Evolutionary conservation across 1,139 yeast genomes (phyloP).

Genomic region (Tardiomyces depauwii): DNA sequence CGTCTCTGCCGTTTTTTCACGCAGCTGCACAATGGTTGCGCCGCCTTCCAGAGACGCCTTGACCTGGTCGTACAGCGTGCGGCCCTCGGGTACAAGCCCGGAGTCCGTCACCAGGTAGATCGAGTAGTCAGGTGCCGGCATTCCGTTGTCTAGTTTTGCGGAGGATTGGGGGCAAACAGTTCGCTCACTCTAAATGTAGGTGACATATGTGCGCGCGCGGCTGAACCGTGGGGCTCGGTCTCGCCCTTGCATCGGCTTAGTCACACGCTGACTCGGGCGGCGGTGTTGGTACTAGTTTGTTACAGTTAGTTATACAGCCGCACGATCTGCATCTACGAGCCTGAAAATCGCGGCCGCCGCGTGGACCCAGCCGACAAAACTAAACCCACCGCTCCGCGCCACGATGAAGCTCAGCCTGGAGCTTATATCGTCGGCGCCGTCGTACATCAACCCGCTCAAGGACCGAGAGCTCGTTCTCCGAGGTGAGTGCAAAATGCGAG

Average conservation of each 20-base stretch:
- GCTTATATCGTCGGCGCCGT: slow-evolving; percentile 37
- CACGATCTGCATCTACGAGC: no score
- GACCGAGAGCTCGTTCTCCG: slow-evolving; percentile 33
- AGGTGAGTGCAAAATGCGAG: no score
- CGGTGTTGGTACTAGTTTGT: no score
- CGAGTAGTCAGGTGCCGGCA: slow-evolving; percentile 42
- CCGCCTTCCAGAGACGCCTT: slow-evolving; percentile 56
- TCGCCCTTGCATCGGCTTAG: no score
- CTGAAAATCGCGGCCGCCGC: no score
- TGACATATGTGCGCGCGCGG: no score
- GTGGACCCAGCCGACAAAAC: no score
- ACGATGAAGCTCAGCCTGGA: slow-evolving; percentile 45
- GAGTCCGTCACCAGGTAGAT: slow-evolving; percentile 78
- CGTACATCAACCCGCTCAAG: slow-evolving; percentile 35
- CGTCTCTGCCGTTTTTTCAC: slow-evolving; percentile 71
- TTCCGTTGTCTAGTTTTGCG: neutral
- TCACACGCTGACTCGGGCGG: no score
- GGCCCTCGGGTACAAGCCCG: slow-evolving; percentile 55
- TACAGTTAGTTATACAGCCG: no score
- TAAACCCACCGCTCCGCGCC: neutral
- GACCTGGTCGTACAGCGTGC: slow-evolving; percentile 41
- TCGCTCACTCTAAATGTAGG: no score
- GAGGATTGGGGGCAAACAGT: no score
- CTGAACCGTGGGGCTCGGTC: no score
- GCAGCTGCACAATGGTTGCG: slow-evolving; percentile 68